Evolutionary conservation across 805 yeast species (phyloP).

Genomic region (Nematodospora valgi): DNA sequence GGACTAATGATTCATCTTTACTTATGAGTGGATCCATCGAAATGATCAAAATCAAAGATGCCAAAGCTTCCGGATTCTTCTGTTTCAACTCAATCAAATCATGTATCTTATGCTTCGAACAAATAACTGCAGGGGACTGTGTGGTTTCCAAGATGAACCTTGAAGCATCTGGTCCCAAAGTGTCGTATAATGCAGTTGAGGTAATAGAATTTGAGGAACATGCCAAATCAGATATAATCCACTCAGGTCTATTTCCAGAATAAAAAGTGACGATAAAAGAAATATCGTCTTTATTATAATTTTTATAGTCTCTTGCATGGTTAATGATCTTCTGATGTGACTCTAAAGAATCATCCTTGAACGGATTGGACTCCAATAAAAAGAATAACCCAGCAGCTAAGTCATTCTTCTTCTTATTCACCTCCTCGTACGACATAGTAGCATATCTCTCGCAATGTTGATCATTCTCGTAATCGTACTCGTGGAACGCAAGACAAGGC

Average conservation of each 20-base stretch:
- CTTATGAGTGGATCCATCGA: conserved; percentile 36
- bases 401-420: conserved; percentile 39
- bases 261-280: conserved; percentile 53
- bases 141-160: conserved; percentile 60
- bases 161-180: conserved; percentile 53
- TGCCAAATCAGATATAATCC: conserved; percentile 73
- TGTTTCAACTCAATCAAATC: conserved; percentile 27
- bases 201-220: conserved; percentile 47
- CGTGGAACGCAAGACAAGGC: conserved; percentile 38
- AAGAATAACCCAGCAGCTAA: conserved; percentile 52
- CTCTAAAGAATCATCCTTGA: conserved; percentile 17
- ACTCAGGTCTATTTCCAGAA: conserved; percentile 61
- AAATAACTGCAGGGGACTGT: conserved; percentile 50
- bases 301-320: conserved; percentile 23
- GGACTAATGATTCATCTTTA: conserved; percentile 24
- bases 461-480: conserved; percentile 30
- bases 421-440: conserved; percentile 40
- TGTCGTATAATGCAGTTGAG: conserved; percentile 29
- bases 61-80: conserved; percentile 20
- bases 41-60: conserved; percentile 28
- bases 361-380: conserved; percentile 31
- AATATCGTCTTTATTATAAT: conserved; percentile 20
- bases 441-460: conserved; percentile 33
- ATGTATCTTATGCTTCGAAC: conserved; percentile 30
- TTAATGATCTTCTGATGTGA: conserved; percentile 25